These are phyloP conservation scores for Myxozyma monticola DNA, from an alignment of 805 yeast genomes.

Conservation along the genomic window DNA sequence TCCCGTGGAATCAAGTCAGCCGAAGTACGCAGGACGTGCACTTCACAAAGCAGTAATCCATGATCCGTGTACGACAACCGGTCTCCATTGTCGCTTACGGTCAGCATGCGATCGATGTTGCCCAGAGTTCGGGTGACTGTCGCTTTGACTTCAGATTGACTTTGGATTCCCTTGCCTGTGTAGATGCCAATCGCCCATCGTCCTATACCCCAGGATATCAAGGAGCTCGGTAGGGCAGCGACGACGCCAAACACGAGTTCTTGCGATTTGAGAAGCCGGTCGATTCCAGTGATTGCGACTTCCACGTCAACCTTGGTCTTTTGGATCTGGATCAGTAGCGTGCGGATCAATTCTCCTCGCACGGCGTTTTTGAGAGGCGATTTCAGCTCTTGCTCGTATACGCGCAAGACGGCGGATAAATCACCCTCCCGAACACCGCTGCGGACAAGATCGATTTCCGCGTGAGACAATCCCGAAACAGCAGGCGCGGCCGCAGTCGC, in stretches of 20 bases:
- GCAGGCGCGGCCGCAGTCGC: background rate
- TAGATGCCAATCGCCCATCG: conserved; percentile 28
- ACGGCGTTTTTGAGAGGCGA: conserved; percentile 64
- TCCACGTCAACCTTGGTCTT: conserved; percentile 95
- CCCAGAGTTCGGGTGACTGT: conserved; percentile 50
- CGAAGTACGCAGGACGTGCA: conserved; percentile 53
- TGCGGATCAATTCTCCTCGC: conserved; percentile 70
- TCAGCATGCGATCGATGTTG: conserved; percentile 58
- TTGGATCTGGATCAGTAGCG: conserved; percentile 86
- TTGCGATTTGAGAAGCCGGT: conserved; percentile 82
- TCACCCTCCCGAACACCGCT: conserved; percentile 68
- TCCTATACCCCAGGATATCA: conserved; percentile 39
- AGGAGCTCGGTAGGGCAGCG: conserved; percentile 78
- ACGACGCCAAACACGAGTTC: conserved; percentile 91
- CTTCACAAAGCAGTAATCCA: conserved; percentile 69
- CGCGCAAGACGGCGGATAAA: conserved; percentile 71
- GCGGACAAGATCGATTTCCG: conserved; percentile 42
- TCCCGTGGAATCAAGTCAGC: conserved; percentile 53
- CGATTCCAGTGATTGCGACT: conserved; percentile 86
- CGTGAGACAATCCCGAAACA: conserved; percentile 8
- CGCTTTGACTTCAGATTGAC: conserved; percentile 36
- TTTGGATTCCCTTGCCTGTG: conserved; percentile 38
- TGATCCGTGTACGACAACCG: conserved; percentile 43
- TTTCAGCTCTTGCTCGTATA: conserved; percentile 74
- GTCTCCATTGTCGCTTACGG: conserved; percentile 25